A percentile compares a stretch with the other conserved stretches of the same genome.
Conservation (phyloP, 2,329 filamentous ascomycete genomes). For the Fusarium liriodendri region DNA sequence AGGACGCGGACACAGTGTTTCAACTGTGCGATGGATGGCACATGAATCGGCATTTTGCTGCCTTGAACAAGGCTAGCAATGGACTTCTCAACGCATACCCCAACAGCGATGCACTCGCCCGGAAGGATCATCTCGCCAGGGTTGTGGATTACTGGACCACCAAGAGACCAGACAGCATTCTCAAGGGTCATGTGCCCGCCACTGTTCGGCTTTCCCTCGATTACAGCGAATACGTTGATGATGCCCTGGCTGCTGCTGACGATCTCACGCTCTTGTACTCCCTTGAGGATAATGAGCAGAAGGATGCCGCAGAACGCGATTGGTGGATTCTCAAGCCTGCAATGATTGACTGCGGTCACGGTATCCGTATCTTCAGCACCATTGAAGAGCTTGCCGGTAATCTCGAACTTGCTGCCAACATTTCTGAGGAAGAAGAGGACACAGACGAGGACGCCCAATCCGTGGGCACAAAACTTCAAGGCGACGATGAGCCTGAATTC, state of each 20-base stretch:
- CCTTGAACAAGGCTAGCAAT: constrained; percentile 43
- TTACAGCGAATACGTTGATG: constrained; percentile 53
- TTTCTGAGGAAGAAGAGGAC: constrained; percentile 44
- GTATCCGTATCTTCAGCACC: constrained; percentile 54
- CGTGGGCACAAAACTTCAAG: background rate
- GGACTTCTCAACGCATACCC: constrained; percentile 54
- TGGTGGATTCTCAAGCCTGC: constrained; percentile 57
- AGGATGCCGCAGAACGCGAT: constrained; percentile 43
- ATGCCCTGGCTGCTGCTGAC: constrained; percentile 50
- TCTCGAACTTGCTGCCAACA: constrained; percentile 50
- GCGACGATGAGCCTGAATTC: constrained; percentile 23
- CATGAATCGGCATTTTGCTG: constrained; percentile 48
- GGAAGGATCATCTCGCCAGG: constrained; percentile 51
- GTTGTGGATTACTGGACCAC: constrained; percentile 52
- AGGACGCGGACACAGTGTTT: constrained; percentile 37
- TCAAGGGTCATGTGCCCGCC: constrained; percentile 45
- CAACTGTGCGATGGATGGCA: constrained; percentile 52
- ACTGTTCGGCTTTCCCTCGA: constrained; percentile 52
- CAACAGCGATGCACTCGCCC: constrained; percentile 52
- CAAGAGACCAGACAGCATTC: constrained; percentile 48
- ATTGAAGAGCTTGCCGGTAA: constrained; percentile 49
- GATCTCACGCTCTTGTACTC: constrained; percentile 50
- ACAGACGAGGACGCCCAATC: background rate
- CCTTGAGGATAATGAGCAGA: constrained; percentile 49
- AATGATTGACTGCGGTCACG: constrained; percentile 53